Evolutionary conservation across 2,329 filamentous ascomycete species (phyloP), one percentile per base, ranked within the genome.

Genomic region (Sporothrix sp.): DNA sequence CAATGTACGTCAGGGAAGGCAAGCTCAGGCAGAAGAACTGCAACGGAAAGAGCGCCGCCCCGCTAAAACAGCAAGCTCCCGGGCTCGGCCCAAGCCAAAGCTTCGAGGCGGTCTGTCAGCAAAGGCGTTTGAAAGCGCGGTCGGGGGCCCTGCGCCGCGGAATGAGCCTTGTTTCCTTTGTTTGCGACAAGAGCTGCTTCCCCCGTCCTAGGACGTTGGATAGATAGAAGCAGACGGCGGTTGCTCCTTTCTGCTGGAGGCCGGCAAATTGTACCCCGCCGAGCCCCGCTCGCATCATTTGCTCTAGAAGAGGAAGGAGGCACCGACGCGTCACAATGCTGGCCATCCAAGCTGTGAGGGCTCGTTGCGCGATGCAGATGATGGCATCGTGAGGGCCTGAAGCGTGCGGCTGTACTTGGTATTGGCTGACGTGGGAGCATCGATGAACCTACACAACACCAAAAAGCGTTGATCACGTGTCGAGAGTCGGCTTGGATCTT

Each of bases 241-340:
- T 45, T 18, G 30, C 14, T 45, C 30, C n/a, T 45, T 23, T 30
- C 43, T 32, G 36, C 28, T 23, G 11, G 28, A n/a, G 16, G 18
- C n/a, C 36, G 14, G 30, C 28, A 14, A 21, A 18, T n/a, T 11
- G 21, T 46, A 53, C 52, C 49, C 52, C 52, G 45, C 52, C 45
- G 38, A 46, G 45, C 35, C 45, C 52, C 49, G 50, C 45, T 52
- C 50, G 42, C 38, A 52, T 52, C 50, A 42, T 46, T 21, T 33
- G 42, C 28, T n/a, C 28, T 32, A 18, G 13, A 32, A 32, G 21
- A 21, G 27, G 16, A 13, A 45, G 25, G 10, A 28, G 25, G 6
- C 42, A 16, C 14, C 5, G n/a, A 45, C 30, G 30, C 43, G 43
- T 36, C 25, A 14, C 23, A 28, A n/a, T 7, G 16, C 25, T 33